Base-by-base conservation (phyloP, 2,329 filamentous ascomycete genomes). In the Epichloe scottii region DNA sequence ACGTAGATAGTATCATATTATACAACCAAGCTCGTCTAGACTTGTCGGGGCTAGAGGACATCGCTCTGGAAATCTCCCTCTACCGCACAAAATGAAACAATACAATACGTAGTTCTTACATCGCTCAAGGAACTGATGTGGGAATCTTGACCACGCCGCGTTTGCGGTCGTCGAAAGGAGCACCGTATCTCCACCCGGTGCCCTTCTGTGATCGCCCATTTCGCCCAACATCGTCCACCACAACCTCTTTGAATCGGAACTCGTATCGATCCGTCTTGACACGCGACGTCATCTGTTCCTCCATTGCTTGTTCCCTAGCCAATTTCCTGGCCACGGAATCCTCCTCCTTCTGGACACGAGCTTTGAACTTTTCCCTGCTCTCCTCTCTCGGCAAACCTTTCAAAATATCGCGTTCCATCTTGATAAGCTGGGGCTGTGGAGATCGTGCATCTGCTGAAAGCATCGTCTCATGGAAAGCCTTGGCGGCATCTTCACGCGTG, bases 61-160 rank as follows among this genome's bases (percentile, higher is more conserved):
- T 23, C 30, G 17, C 30, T 21, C 37, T 42, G 4, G 35, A 33
- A 4, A 3, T 3, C 14, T 12, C 35, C 15, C 34, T n/a, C 26
- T 2, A 15, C 15, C 26, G 15, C 30, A 46, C 33, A 48, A 41
- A 26, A 12, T 11, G n/a, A 48, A 21, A 34, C 2, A n/a, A n/a
- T 17, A 45, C 5, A 33, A 39, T 10, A 34, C 26, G 26, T 6
- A 17, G 5, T 15, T 37, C 23, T 19, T 26, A n/a, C 15, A 46
- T 37, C 17, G 8, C 41, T 72, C 58, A 79, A 53, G 75, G 76
- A 50, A 84, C 79, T 49, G 71, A 76, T 37, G 76, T 83, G 21
- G 82, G 82, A 61, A 85, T 85, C 74, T 85, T 85, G 68, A 83
- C 66, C 62, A 76, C 61, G n/a, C 78, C 81, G 58, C 75, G 77